Base-by-base conservation (phyloP, 352 stramenopile species). In the Phytophthora kernoviae region DNA sequence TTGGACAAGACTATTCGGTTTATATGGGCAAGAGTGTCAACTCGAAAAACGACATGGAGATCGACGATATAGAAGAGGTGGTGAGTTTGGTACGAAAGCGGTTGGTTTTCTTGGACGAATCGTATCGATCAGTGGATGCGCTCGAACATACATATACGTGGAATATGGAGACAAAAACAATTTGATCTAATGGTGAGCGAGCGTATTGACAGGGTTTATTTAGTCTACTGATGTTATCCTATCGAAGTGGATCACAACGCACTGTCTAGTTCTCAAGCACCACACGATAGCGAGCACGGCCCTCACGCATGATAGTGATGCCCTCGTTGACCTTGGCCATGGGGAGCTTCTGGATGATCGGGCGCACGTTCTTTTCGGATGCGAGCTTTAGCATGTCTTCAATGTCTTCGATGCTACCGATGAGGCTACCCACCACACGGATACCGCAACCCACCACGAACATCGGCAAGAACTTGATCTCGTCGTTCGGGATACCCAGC, bases 301-400 rank as follows among this genome's bases (percentile, higher is more conserved):
- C 72, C 21, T 71, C 56, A 33, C 63, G 58, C 46, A 80, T 74
- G 43, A 76, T 71, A 6, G 65, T 62, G 26, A 79, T 62, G 9
- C 70, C 73, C 20, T 75, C 62, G 48, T 82, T 79, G 6, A 78
- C 73, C 47, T 85, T 66, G 22, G 45, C 43, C 69, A 84, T 81
- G 2, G 77, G 63, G 33, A 81, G 41, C 54, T 78, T 78, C 58
- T 85, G 55, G 40, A 83, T 77, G 40, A 81, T 71, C 26, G 67
- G 59, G 5, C 68, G 64, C 12, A 96, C 84, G 8, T 88, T 73
- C 47, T 93, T 76, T 33, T 83, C 58, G 0, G 71, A 75, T 14
- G 88, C 95, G 15, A 97, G 77, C 26, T 91, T 70, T 2, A 97
- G 65, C 84, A 97, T 94, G 33, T 96, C 81, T 45, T 94, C 75